phyloP scores from a whole-genome alignment of 495 filamentous ascomycete genomes.

The Bryoglossum gracile region DNA sequence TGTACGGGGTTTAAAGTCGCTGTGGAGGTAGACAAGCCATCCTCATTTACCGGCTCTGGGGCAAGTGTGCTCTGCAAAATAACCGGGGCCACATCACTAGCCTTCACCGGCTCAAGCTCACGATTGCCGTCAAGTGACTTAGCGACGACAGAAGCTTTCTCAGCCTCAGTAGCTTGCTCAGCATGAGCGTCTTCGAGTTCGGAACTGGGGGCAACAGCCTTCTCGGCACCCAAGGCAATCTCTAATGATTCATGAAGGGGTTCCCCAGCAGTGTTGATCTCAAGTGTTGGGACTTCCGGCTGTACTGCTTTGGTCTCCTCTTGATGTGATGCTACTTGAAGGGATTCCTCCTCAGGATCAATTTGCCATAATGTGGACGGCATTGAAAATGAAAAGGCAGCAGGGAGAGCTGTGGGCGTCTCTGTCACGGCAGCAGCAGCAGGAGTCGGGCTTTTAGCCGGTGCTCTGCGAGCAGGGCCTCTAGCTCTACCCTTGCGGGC shows the following conservation, averaged over 20 bases:
- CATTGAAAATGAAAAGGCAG: slow-evolving; percentile 30
- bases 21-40: slow-evolving; percentile 17
- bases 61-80: neutral
- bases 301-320: slow-evolving; percentile 23
- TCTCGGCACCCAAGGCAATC: slow-evolving; percentile 3
- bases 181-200: slow-evolving; percentile 12
- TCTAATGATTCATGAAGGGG: slow-evolving; percentile 25
- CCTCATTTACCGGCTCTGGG: slow-evolving; percentile 6
- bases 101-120: slow-evolving; percentile 11
- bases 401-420: slow-evolving; percentile 15
- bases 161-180: slow-evolving; percentile 10
- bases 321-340: slow-evolving; percentile 27
- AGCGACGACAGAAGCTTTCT: slow-evolving; percentile 11
- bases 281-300: slow-evolving; percentile 27
- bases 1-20: slow-evolving; percentile 15
- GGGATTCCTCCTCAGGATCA: slow-evolving; percentile 42
- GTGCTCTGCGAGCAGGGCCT: slow-evolving; percentile 72
- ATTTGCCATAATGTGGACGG: slow-evolving; percentile 41
- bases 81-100: slow-evolving; percentile 5
- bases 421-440: slow-evolving; percentile 23
- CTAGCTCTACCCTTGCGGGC: slow-evolving; percentile 84
- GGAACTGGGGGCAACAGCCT: neutral
- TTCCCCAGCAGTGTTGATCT: slow-evolving; percentile 24
- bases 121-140: slow-evolving; percentile 9
- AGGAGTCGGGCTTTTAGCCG: slow-evolving; percentile 32